Evolutionary conservation across 2,329 filamentous ascomycete genomes (phyloP), one percentile per base, ranked within the genome.

Genomic region (Penicillium sp.): DNA sequence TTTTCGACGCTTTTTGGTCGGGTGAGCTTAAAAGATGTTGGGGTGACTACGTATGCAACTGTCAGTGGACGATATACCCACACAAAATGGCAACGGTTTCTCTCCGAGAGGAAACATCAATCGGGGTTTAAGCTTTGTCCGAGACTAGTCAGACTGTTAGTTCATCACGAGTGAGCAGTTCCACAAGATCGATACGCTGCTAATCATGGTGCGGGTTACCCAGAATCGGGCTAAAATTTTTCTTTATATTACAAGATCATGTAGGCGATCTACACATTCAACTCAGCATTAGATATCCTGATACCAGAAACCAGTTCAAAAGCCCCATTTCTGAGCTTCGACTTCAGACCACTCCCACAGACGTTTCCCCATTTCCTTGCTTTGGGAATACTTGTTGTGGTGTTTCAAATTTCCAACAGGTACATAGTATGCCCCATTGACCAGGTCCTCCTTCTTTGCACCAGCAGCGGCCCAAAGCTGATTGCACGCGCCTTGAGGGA

Each of bases 271-370:
- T 31, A 31, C 31, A 0, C 8, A 8, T 31, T 6, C 31, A 17
- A 5, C n/a, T 11, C 17, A 7, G 10, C 17, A 12, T 11, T 17
- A 20, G 11, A 22, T 42, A 20, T 10, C 11, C 17, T 2, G 6
- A 11, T 11, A 42, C n/a, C 39, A 42, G n/a, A 11, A 25, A n/a
- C 41, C 15, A 28, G 22, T n/a, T 52, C 37, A 52, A 8, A 54
- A 22, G 2, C 51, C 51, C 25, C 38, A 41, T 51, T 65, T 67
- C 35, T 54, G 52, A 12, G 74, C 50, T 54, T 76, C 72, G 38
- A 60, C 50, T 45, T 75, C 72, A 6, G 69, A 75, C 73, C 73
- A 76, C n/a, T 72, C 71, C 73, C 73, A 76, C 22, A 75, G 22
- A 7, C 60, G 59, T 38, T 51, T 66, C 1, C 69, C 73, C 58